Base-by-base conservation (phyloP, 192 early-diverging fungal species). In the Coemansia sp. region DNA sequence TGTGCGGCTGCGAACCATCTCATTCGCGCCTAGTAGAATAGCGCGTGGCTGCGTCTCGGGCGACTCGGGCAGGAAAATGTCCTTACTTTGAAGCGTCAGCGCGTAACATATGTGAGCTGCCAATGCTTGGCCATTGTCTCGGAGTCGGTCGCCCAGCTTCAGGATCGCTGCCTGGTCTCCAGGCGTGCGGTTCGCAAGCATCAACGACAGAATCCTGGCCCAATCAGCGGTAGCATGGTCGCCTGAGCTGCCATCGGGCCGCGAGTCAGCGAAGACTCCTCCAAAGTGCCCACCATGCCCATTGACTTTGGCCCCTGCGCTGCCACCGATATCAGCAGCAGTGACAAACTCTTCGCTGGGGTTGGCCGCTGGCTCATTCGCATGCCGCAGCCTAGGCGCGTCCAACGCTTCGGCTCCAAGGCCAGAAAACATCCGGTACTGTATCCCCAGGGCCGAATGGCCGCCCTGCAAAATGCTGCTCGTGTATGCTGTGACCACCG, bases 51-150 rank as follows among this genome's bases (percentile, higher is more conserved):
- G 77, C n/a, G 82, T 76, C 67, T 92, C 91, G 9, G 86, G 47
- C 8, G 92, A 92, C 20, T 89, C 85, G 25, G 90, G 73, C 12
- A 83, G 60, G 3, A 86, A 89, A 14, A 85, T 68, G n/a, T 85
- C 77, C 37, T 62, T 70, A 49, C 61, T 47, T 42, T 70, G 75
- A 4, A 86, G 85, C 5, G 94, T 89, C 25, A 93, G 76, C 45
- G 89, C 76, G 69, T 91, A 92, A 76, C 96, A 98, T 60, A 94
- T 84, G 57, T 96, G 94, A 1, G 94, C 88, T 8, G 92, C 88
- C 29, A 82, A 63, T 10, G 74, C 67, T 70, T 85, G 79, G 3
- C 87, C 86, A 32, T 74, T 72, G 43, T 74, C 73, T 61, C 70
- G 70, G 42, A 98, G 71, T 14, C 82, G 70, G 74, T 99, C 95